Evolutionary conservation across 2,329 filamentous ascomycete genomes (phyloP).

Genomic region (Ophiostoma quercus): DNA sequence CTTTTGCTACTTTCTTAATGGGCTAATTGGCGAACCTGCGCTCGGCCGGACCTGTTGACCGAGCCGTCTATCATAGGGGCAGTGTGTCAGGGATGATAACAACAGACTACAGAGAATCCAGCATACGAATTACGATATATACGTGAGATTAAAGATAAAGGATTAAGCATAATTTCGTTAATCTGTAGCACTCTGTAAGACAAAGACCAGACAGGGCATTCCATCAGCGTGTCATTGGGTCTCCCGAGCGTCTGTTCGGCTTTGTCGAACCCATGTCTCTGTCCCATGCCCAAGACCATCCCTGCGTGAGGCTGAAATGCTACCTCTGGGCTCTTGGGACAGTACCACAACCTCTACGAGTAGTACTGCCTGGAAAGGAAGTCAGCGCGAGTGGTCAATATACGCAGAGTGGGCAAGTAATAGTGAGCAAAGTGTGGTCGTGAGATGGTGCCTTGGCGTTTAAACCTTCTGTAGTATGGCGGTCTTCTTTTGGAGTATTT

Average conservation of each 20-base stretch:
- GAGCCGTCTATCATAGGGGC: too few species aligned
- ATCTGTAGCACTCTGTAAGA: background rate
- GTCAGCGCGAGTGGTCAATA: background rate
- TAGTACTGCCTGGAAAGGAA: background rate
- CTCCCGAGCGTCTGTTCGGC: background rate
- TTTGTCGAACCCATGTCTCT: background rate
- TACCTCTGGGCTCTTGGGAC: background rate
- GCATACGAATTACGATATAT: background rate
- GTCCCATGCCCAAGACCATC: background rate
- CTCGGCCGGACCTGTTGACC: too few species aligned
- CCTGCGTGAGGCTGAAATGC: constrained; percentile 8
- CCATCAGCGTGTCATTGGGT: background rate
- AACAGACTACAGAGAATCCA: background rate
- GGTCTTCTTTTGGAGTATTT: background rate
- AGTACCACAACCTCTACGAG: background rate
- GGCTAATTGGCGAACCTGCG: too few species aligned
- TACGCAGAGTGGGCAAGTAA: background rate
- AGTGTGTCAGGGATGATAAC: background rate
- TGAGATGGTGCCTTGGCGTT: background rate
- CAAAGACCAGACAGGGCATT: background rate
- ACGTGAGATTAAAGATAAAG: background rate
- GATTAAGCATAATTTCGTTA: background rate
- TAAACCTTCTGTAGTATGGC: background rate
- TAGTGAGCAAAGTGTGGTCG: background rate
- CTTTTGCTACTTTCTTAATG: too few species aligned